Evolutionary conservation across 192 early-diverging fungal genomes (phyloP), one percentile per base, ranked within the genome.

Genomic region (Coemansia javaensis): DNA sequence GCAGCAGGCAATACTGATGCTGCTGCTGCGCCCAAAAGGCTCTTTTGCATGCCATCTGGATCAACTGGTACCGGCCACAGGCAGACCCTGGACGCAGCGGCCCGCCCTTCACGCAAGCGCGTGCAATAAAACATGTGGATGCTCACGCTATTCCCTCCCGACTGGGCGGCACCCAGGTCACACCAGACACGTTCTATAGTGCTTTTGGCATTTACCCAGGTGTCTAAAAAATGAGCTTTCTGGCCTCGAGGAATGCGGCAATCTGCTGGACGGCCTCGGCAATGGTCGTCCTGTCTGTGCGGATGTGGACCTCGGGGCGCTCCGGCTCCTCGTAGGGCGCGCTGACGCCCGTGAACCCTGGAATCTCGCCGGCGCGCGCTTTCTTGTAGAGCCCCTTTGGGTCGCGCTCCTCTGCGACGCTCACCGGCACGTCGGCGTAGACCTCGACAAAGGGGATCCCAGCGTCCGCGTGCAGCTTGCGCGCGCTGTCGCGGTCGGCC

Each of bases 351-450:
- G 93, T 94, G 61, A 94, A 97, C 60, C 90, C 89, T 63, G 92
- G 93, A 66, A 96, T 93, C 69, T 91, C 85, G 13, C 93, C 93
- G 37, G 85, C 83, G 50, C 87, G 85, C 11, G 93, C 93, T 76
- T 92, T 96, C 78, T 93, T 93, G 80, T 96, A 96, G 23, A 96
- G 75, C 4, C 93, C 93, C 79, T 96, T 96, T 24, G 93, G 93
- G 65, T 96, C 93, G 24, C 93, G 83, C 56, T 87, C 63, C 67
- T 96, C 91, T 30, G 87, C 90, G 21, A 96, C 85, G 28, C 81
- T 79, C 22, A 96, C 55, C 17, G 93, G 90, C 17, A 87, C 87
- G 70, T 96, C 93, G 14, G 87, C 87, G 76, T 59, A 91, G 16
- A 96, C 80, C 63, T 93, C 91, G 43, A 96, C 64, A 71, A 96